These are phyloP conservation scores for Aspergillus pseudonomiae DNA, from an alignment of 2,329 filamentous ascomycete genomes.

Conservation along the genomic window DNA sequence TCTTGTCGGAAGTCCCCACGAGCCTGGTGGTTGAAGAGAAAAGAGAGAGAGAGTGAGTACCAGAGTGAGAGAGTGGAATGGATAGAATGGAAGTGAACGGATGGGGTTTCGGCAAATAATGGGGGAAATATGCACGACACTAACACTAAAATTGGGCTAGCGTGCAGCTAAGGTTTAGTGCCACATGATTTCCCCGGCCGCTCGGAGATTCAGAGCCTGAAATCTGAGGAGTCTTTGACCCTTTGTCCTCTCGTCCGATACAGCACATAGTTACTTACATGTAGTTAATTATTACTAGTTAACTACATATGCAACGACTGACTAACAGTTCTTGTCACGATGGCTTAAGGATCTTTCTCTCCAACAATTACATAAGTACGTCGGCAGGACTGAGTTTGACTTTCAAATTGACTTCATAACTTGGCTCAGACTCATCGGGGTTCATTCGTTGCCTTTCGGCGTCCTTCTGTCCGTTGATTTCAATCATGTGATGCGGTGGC, in stretches of 20 bases:
- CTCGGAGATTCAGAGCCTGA: background rate
- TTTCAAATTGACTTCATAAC: background rate
- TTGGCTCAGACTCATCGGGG: background rate
- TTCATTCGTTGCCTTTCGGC: background rate
- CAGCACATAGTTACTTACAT: too few relatives aligned
- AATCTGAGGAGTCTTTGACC: background rate
- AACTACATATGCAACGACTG: too few relatives aligned
- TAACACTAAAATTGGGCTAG: background rate
- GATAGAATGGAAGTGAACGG: background rate
- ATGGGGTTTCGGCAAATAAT: background rate
- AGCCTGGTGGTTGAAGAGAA: background rate
- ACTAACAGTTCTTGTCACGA: background rate
- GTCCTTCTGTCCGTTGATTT: background rate
- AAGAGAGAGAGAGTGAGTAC: background rate
- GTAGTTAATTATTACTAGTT: too few relatives aligned
- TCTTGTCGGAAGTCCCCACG: background rate
- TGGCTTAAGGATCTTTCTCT: background rate
- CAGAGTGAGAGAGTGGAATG: background rate
- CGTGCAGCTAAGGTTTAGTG: background rate
- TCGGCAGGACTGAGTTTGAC: background rate
- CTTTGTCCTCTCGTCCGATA: background rate
- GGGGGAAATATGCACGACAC: background rate
- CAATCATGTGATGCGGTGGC: background rate
- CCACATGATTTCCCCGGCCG: constrained; percentile 4
- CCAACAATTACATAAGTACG: too few relatives aligned